Evolutionary conservation across 371 early-diverging fungal species (phyloP), one percentile per base, ranked within the genome.

Genomic region (Haplosporangium sp.): DNA sequence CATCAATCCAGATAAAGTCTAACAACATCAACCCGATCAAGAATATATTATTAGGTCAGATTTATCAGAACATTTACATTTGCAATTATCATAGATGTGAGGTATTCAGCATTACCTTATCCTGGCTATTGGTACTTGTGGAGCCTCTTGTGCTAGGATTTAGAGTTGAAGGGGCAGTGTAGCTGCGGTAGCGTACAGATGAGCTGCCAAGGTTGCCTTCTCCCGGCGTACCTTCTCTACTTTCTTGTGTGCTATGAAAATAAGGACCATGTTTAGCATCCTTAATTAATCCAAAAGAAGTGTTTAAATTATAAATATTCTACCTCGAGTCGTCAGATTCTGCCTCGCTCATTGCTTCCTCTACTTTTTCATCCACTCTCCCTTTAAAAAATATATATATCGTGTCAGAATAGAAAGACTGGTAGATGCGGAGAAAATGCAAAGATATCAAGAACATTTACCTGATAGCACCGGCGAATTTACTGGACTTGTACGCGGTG

Each of bases 201-300:
- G 60, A 39, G 37, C 74, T 73, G 15, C 74, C 74, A 8, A 74
- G 57, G 11, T 64, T 35, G 3, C 74, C 74, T 34, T 74, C 69
- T 7, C 58, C 69, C 2, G 69, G 55, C 1, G 69, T 74, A 9
- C 63, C 65, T n/a, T 68, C 69, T 20, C 69, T 74, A 9, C 63
- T 63, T n/a, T 68, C 69, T 20, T 65, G 40, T 3, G 57, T 57
- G 34, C 52, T 63, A 34, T 11, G 40, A 53, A 52, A 56, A 58
- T 10, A 56, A 20, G 40, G 19, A 27, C 27, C 27, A 27, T 27
- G 27, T 35, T 42, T 15, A 61, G 61, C 13, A 57, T 57, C 35
- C 27, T 8, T 4, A 11, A 27, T 8, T 50, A 50, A 15, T 7
- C 15, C n/a, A 15, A 15, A 50, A 15, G 0, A n/a, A 19, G 4